These are phyloP conservation scores for Mortierella polycephala DNA, from an alignment of 371 early-diverging fungal species.

Conservation along the genomic window DNA sequence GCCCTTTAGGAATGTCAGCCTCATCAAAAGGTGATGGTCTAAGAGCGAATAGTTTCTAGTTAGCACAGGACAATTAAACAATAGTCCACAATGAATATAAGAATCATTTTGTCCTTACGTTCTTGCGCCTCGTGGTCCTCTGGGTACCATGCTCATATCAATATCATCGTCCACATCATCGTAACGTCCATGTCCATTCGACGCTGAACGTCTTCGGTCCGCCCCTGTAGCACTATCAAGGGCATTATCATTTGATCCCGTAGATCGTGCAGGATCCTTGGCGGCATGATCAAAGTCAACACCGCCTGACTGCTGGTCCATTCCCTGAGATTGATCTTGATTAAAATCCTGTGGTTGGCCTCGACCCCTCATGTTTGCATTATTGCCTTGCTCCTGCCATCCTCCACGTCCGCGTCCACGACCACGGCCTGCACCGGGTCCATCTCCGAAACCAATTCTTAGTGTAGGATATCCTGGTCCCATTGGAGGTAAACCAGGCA, in stretches of 20 bases:
- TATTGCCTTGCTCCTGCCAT: constrained; percentile 37
- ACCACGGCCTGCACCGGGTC: constrained; percentile 17
- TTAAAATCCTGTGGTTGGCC: constrained; percentile 10
- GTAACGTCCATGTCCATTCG: constrained; percentile 20
- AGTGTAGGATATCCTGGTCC: constrained; percentile 48
- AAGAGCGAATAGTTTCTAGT: neutral
- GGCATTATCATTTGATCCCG: constrained; percentile 3
- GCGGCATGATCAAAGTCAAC: neutral
- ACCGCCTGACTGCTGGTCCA: neutral
- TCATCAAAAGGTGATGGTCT: constrained; percentile 27
- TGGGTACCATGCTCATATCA: constrained; percentile 51
- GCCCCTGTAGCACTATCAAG: neutral
- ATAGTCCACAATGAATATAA: neutral
- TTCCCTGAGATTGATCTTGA: constrained; percentile 1
- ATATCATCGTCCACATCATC: constrained; percentile 39
- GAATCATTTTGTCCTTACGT: constrained; percentile 8
- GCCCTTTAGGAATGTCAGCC: constrained; percentile 45
- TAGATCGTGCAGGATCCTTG: neutral
- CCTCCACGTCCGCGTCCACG: constrained; percentile 44
- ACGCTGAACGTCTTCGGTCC: neutral
- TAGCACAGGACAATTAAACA: neutral
- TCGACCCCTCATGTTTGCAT: constrained; percentile 8
- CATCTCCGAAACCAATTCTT: constrained; percentile 43
- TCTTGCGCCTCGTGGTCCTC: constrained; percentile 41
- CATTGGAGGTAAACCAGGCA: constrained; percentile 46